Evolutionary conservation across 2,329 filamentous ascomycete species (phyloP).

Genomic region (Diaporthe capsici): DNA sequence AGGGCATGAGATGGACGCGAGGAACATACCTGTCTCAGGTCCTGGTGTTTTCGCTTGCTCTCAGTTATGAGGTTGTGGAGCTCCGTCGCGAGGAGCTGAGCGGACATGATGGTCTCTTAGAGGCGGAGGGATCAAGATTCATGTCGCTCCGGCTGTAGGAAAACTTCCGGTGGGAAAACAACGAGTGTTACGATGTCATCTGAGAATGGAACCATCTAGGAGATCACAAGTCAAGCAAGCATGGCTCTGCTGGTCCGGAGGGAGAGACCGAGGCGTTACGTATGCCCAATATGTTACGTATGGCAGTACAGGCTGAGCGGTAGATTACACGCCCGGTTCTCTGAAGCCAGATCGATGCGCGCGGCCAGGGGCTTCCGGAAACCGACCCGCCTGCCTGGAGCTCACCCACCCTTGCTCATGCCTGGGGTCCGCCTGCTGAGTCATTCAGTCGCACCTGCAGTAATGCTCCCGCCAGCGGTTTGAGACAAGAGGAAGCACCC

Average conservation of each 20-base stretch:
- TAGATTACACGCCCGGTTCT: conserved; percentile 4
- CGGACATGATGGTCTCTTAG: conserved; percentile 77
- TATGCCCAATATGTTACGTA: conserved; percentile 23
- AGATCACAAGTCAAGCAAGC: not conserved
- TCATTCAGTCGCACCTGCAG: conserved; percentile 8
- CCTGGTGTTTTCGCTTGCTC: conserved; percentile 93
- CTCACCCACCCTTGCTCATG: not conserved
- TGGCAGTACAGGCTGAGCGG: not conserved
- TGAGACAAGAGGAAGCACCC: conserved; percentile 6
- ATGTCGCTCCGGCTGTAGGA: conserved; percentile 14
- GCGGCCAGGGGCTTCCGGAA: conserved; percentile 26
- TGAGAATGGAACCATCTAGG: conserved; percentile 10
- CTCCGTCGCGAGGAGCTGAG: conserved; percentile 90
- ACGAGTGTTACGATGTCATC: conserved; percentile 5
- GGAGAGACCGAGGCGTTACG: conserved; percentile 9
- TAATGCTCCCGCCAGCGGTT: not conserved
- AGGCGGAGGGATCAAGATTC: conserved; percentile 28
- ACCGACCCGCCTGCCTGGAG: conserved; percentile 23
- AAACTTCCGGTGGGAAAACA: not conserved
- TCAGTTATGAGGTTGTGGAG: conserved; percentile 93
- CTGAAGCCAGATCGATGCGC: conserved; percentile 31
- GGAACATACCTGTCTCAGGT: conserved; percentile 79
- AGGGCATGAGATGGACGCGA: conserved; percentile 46
- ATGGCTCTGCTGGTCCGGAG: conserved; percentile 11
- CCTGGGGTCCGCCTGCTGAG: conserved; percentile 8